These are phyloP conservation scores for Pseudopithomyces maydicus DNA, from an alignment of 2,329 filamentous ascomycete species.

Conservation along the genomic window DNA sequence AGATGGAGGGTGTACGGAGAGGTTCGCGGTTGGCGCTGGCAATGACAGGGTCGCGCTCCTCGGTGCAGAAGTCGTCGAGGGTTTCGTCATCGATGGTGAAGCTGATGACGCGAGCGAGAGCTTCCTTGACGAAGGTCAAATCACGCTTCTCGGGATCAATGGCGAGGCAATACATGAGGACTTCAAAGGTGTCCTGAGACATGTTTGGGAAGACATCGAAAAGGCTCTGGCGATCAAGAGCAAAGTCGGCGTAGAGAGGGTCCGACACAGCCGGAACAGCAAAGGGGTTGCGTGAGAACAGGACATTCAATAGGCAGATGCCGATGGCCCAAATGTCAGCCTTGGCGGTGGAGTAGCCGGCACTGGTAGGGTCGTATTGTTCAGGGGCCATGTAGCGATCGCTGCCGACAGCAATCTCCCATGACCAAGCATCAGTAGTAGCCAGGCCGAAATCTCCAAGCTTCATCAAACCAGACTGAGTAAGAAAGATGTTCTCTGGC, in stretches of 20 bases:
- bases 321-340: conserved; percentile 98
- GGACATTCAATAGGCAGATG: conserved; percentile 92
- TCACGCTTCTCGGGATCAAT: conserved; percentile 90
- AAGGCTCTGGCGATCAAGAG: conserved; percentile 88
- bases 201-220: conserved; percentile 99
- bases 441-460: conserved; percentile 95
- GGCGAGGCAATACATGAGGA: conserved; percentile 87
- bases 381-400: conserved; percentile 99
- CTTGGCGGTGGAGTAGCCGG: conserved; percentile 88
- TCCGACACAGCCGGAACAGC: conserved; percentile 89
- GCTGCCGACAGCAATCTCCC: conserved; percentile 91
- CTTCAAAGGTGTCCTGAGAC: conserved; percentile 97
- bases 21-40: conserved; percentile 90
- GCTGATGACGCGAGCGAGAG: conserved; percentile 78
- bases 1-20: conserved; percentile 91
- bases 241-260: conserved; percentile 90
- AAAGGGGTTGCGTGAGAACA: conserved; percentile 97
- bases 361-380: conserved; percentile 87
- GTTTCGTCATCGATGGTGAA: conserved; percentile 94
- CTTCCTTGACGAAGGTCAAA: conserved; percentile 75
- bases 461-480: conserved; percentile 86
- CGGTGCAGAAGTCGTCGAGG: conserved; percentile 90
- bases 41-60: conserved; percentile 75
- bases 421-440: conserved; percentile 86
- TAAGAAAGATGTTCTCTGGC: conserved; percentile 98